phyloP scores from a whole-genome alignment of 2,329 filamentous ascomycete species.

The Penicillium palitans region DNA sequence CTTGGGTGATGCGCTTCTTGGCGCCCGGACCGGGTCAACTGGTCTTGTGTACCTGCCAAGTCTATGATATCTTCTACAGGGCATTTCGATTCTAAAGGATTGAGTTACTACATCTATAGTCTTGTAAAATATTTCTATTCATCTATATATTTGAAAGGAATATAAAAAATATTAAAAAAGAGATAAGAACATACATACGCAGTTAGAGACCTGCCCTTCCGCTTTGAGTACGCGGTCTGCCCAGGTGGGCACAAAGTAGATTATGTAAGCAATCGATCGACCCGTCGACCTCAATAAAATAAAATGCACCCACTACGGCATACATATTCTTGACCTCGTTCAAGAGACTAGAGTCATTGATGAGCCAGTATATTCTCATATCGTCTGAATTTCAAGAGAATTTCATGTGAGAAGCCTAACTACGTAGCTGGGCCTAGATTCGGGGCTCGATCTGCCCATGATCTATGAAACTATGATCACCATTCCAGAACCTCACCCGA shows the following conservation, averaged over 20 bases:
- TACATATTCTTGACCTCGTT: neutral
- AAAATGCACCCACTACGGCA: neutral
- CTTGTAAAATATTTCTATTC: neutral
- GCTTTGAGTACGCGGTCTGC: neutral
- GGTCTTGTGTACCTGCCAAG: constrained; percentile 1
- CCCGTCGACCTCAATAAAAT: no score
- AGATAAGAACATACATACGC: neutral
- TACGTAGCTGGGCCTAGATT: neutral
- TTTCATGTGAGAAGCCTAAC: neutral
- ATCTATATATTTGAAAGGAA: neutral
- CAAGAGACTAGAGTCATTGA: neutral
- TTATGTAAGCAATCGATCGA: neutral
- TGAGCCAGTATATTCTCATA: neutral
- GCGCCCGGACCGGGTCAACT: constrained; percentile 13
- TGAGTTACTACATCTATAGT: neutral
- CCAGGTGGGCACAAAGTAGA: neutral
- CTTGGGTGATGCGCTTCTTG: constrained; percentile 14
- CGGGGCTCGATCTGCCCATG: neutral
- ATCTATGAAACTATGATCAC: neutral
- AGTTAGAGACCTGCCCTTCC: neutral
- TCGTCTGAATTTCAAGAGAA: neutral
- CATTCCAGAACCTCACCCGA: neutral
- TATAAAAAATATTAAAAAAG: neutral
- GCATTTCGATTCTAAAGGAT: neutral
- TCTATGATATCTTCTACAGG: neutral